Base-by-base conservation (phyloP, 192 early-diverging fungal genomes). In the Backusella liffmaniae region DNA sequence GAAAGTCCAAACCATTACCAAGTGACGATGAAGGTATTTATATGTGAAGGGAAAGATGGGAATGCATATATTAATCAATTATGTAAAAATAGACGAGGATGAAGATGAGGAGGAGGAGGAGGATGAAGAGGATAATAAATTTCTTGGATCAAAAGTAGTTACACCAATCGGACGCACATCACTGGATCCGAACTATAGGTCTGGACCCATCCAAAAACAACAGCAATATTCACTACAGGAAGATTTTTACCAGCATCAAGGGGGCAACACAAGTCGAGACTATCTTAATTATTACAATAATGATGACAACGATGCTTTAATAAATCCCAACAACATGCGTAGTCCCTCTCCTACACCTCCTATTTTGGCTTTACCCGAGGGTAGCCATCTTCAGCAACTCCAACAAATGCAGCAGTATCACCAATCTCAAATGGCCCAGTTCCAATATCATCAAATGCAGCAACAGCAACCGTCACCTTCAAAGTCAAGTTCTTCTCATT, bases 21-120 rank as follows among this genome's bases (percentile, higher is more conserved):
- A 78, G 77, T 51, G 77, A 78, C 44, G 77, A 78, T 73, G 77
- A 78, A 59, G 75, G 39, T 29, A 70, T 67, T 7, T 46, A 26
- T 41, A 62, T 12, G 23, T 8, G 13, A 26, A 62, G 8, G 26
- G n/a, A 62, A 26, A 62, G 23, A 62, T 29, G 15, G 15, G 23
- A 41, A 39, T 41, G 16, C 0, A 34, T 67, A 13, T 75, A 23
- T 51, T 9, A 46, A n/a, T 29, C 42, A 51, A 36, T 29, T 36
- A 67, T 75, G 46, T 67, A 23, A 42, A 67, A 67, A 53, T 36
- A 62, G 75, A 76, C 21, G 72, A 73, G 37, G 76, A 72, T 32
- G 76, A 77, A 3, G 76, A 67, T 13, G 70, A 65, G 12, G 76
- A 77, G 8, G 70, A 65, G 2, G 76, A 77, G 15, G 70, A 71